Conservation (phyloP, 192 early-diverging fungal species). For the Obelidium mucronatum region DNA sequence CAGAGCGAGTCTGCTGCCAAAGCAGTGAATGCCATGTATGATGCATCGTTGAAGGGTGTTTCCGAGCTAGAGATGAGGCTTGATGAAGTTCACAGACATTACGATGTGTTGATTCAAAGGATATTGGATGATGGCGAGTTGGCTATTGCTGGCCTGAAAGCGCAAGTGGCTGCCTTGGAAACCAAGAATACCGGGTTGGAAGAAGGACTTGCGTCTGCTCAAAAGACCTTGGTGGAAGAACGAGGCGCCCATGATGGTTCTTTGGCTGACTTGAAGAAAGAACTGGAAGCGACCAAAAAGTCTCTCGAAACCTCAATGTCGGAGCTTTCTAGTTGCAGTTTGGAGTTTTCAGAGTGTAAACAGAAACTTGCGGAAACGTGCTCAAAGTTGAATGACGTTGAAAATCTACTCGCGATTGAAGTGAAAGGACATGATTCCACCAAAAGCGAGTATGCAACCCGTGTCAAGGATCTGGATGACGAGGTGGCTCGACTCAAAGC, state of each 20-base stretch:
- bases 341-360: not conserved
- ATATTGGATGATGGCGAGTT: not conserved
- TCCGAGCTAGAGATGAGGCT: constrained; percentile 10
- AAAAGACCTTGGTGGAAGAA: not conserved
- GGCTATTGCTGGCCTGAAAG: not conserved
- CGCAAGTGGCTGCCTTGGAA: not conserved
- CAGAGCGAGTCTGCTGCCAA: not conserved
- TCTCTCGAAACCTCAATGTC: not conserved
- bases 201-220: not conserved
- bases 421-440: not conserved
- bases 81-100: constrained; percentile 5
- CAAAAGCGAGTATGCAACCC: not conserved
- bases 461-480: not conserved
- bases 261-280: not conserved
- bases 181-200: not conserved
- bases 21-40: not conserved
- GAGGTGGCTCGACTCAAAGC: not conserved
- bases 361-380: not conserved
- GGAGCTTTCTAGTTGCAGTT: not conserved
- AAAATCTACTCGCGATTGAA: not conserved
- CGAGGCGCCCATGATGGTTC: not conserved
- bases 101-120: constrained; percentile 4
- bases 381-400: not conserved
- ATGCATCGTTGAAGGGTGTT: not conserved
- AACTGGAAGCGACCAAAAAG: not conserved